Percentiles rank a stretch among this genome's conserved stretches.
These are phyloP conservation scores for Furcasterigmium furcatum DNA, from an alignment of 2,329 filamentous ascomycete species.

Conservation along the genomic window DNA sequence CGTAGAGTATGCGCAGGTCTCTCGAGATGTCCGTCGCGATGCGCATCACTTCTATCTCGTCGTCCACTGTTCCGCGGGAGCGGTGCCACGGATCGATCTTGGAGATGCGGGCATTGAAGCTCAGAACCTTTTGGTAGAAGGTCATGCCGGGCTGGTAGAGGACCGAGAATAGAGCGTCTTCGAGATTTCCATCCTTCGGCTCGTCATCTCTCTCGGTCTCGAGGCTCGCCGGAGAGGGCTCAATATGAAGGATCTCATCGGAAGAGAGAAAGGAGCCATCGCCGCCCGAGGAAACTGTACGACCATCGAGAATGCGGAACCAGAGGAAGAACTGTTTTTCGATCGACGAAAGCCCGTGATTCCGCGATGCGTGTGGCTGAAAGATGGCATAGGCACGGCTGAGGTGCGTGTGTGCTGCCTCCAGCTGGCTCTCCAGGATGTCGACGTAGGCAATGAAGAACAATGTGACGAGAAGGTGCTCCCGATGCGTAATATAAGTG, in stretches of 20 bases:
- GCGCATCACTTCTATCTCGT: slow-evolving; percentile 56
- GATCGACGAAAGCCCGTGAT: slow-evolving; percentile 11
- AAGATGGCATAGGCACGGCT: slow-evolving; percentile 37
- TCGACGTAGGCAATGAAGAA: slow-evolving; percentile 54
- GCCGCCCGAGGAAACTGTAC: slow-evolving; percentile 52
- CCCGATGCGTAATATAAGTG: slow-evolving; percentile 24
- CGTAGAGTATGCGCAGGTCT: slow-evolving; percentile 47
- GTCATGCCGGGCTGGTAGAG: slow-evolving; percentile 52
- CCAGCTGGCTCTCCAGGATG: slow-evolving; percentile 35
- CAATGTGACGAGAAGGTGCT: slow-evolving; percentile 43
- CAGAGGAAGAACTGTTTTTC: slow-evolving; percentile 49
- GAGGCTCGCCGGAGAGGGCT: slow-evolving; percentile 36
- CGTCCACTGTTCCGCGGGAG: slow-evolving; percentile 50
- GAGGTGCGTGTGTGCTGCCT: slow-evolving; percentile 44
- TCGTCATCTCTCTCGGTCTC: slow-evolving; percentile 20
- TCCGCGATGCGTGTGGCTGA: background rate
- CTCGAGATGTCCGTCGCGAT: slow-evolving; percentile 45
- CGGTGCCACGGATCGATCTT: slow-evolving; percentile 56
- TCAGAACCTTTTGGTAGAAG: slow-evolving; percentile 57
- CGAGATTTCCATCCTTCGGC: slow-evolving; percentile 29
- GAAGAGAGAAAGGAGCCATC: slow-evolving; percentile 48
- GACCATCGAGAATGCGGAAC: slow-evolving; percentile 51
- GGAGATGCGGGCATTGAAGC: slow-evolving; percentile 54
- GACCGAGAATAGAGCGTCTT: slow-evolving; percentile 51
- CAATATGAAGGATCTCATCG: slow-evolving; percentile 38